These are phyloP conservation scores for Ajuga chamaepitys DNA, from an alignment of 257 asterid species.

Conservation along the genomic window DNA sequence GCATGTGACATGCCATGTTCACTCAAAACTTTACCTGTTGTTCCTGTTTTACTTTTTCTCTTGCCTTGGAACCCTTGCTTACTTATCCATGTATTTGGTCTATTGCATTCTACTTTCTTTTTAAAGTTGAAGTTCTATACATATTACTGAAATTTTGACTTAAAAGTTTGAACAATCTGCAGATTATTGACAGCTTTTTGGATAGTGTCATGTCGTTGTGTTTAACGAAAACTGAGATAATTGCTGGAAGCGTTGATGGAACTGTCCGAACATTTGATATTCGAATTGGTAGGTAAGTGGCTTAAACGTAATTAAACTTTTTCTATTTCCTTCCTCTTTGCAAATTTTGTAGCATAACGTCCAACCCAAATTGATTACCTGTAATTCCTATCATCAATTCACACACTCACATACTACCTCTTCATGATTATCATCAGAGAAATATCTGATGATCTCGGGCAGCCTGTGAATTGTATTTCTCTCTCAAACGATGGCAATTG, in stretches of 20 bases:
- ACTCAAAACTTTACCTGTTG: neutral
- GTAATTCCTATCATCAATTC: slow-evolving; percentile 4
- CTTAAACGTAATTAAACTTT: slow-evolving; percentile 11
- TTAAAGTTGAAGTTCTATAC: neutral
- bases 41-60: neutral
- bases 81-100: neutral
- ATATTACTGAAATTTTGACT: neutral
- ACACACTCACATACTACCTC: slow-evolving; percentile 10
- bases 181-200: slow-evolving; percentile 69
- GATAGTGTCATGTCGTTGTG: slow-evolving; percentile 94
- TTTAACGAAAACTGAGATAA: slow-evolving; percentile 77
- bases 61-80: neutral
- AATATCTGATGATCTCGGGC: slow-evolving; percentile 80
- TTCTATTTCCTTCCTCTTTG: neutral
- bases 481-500: slow-evolving; percentile 92
- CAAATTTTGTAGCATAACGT: neutral
- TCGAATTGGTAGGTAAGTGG: slow-evolving; percentile 87
- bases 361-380: neutral
- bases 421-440: slow-evolving; percentile 45
- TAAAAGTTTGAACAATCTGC: slow-evolving; percentile 20
- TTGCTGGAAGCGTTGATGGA: slow-evolving; percentile 99
- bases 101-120: neutral
- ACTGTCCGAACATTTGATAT: slow-evolving; percentile 94
- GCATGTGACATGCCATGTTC: neutral
- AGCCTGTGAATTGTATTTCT: slow-evolving; percentile 89